Conservation (phyloP, 192 early-diverging fungal genomes). For the Backusella parvicylindrica region DNA sequence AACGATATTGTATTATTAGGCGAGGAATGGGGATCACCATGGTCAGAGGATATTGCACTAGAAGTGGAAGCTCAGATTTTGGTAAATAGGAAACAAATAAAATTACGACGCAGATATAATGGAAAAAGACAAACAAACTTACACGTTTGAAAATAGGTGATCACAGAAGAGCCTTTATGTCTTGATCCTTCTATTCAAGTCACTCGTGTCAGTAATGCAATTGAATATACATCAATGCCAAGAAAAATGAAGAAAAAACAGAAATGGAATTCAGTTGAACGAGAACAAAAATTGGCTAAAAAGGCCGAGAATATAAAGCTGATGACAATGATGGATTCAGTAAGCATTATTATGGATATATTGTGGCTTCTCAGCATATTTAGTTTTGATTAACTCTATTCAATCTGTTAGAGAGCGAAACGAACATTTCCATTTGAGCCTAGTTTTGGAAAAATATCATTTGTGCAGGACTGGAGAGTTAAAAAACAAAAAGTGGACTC, state of each 20-base stretch:
- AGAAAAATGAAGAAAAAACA: slow-evolving; percentile 51
- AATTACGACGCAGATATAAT: neutral
- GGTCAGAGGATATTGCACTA: slow-evolving; percentile 53
- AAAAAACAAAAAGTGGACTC: slow-evolving; percentile 54
- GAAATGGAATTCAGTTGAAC: slow-evolving; percentile 70
- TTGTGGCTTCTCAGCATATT: no score
- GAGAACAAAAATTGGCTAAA: slow-evolving; percentile 63
- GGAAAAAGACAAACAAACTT: no score
- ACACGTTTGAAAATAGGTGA: slow-evolving; percentile 36
- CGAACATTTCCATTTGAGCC: slow-evolving; percentile 56
- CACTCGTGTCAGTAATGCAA: slow-evolving; percentile 66
- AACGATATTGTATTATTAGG: slow-evolving; percentile 46
- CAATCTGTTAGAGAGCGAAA: slow-evolving; percentile 34
- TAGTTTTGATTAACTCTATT: no score
- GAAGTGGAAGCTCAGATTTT: slow-evolving; percentile 65
- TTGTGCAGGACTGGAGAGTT: slow-evolving; percentile 67
- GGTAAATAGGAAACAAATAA: slow-evolving; percentile 50
- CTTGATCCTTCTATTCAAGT: slow-evolving; percentile 69
- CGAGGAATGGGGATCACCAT: slow-evolving; percentile 39
- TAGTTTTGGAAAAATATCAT: slow-evolving; percentile 66
- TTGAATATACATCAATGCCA: slow-evolving; percentile 51
- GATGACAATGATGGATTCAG: slow-evolving; percentile 70
- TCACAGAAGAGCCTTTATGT: slow-evolving; percentile 61
- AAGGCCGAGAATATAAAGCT: slow-evolving; percentile 66
- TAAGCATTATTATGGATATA: slow-evolving; percentile 21